Conservation (phyloP, 108 stramenopile species). For the Skeletonema menzelii region DNA sequence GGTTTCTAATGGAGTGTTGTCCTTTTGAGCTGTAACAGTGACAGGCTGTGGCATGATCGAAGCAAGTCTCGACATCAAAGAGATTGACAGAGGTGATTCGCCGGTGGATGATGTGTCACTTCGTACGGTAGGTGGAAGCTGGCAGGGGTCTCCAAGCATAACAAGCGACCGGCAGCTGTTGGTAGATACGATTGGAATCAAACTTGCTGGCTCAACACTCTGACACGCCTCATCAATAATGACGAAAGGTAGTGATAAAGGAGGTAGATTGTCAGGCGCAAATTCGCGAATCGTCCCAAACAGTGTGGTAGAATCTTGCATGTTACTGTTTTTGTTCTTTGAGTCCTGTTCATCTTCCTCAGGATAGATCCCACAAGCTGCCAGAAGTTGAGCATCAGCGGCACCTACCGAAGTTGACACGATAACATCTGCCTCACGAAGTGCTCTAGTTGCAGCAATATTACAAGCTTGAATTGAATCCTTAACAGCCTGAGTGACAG, state of each 20-base stretch:
- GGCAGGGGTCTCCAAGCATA: conserved; percentile 89
- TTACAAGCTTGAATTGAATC: conserved; percentile 77
- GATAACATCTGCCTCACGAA: conserved; percentile 96
- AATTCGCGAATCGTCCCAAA: conserved; percentile 37
- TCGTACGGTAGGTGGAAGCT: conserved; percentile 86
- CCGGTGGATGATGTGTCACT: conserved; percentile 47
- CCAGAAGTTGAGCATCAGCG: conserved; percentile 91
- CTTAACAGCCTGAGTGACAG: conserved; percentile 85
- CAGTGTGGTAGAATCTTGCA: conserved; percentile 17
- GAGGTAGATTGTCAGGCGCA: conserved; percentile 79
- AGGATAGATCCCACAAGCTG: conserved; percentile 79
- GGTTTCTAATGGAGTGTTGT: conserved; percentile 50
- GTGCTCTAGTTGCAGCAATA: conserved; percentile 78
- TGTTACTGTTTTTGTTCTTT: conserved; percentile 10
- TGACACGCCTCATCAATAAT: conserved; percentile 94
- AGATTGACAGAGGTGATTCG: conserved; percentile 61
- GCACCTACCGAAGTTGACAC: conserved; percentile 96
- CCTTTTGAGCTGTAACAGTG: conserved; percentile 65
- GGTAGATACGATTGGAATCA: conserved; percentile 81
- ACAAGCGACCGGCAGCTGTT: conserved; percentile 81
- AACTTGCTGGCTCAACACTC: conserved; percentile 90
- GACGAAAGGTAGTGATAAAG: conserved; percentile 81
- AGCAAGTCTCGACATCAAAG: conserved; percentile 83
- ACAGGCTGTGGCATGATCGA: conserved; percentile 65
- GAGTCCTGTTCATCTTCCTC: conserved; percentile 46